Evolutionary conservation across 75 land plant genomes (phyloP), one percentile per base, ranked within the genome.

Genomic region (Pinus tabuliformis): DNA sequence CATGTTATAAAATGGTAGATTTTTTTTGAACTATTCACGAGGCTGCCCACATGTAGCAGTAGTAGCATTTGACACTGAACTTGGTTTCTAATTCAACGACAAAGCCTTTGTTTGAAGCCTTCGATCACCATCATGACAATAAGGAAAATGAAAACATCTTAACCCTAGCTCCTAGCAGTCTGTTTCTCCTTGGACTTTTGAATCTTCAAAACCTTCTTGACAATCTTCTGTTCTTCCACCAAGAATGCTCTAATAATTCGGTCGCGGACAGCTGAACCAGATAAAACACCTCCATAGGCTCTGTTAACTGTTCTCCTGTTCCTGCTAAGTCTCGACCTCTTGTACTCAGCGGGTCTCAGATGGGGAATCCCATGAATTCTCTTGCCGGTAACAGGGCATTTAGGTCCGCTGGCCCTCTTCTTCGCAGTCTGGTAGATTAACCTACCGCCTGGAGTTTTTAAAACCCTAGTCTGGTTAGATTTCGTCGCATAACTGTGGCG

Each of bases 281-380:
- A 88, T 30, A 94, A 18, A 9, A 88, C 88, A n/a, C 97, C 97
- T 33, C 97, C 97, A 86, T 94, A 94, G 15, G 95, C 85, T 45
- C 92, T 89, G 77, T 85, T 92, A 28, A 94, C 92, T 45, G 95
- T 92, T 77, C 92, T 92, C 66, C 89, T 78, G 76, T 85, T 96
- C 85, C 92, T 86, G 1, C 84, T 33, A 56, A 93, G 78, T 70
- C 96, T 86, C 52, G 92, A 81, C 59, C 84, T 81, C 82, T 80
- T 92, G 79, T 93, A 93, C 71, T 93, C 90, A 58, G 89, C 78
- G 28, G 96, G 95, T 75, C 96, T 89, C 78, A 94, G 52, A 73
- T 88, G 97, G 33, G 97, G 97, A 76, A 93, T 84, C 92, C 97
- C 95, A 72, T 89, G 91, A 73, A 94, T 91, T 42, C 91, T 89